Base-by-base conservation (phyloP, 2,329 filamentous ascomycete species). In the Scytalidium sp. region DNA sequence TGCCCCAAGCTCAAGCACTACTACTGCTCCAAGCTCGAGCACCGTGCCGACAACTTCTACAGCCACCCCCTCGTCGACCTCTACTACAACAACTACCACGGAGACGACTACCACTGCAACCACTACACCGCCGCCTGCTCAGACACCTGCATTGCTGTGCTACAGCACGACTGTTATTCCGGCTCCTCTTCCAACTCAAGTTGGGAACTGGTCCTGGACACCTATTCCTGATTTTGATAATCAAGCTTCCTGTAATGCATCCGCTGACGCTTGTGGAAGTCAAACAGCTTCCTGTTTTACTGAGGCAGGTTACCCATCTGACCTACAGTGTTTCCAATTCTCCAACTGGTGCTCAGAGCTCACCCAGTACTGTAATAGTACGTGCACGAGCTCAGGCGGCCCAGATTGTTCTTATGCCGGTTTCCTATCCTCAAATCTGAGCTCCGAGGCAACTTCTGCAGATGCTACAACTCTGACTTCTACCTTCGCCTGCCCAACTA, bases 191-290 rank as follows among this genome's bases (percentile, higher is more conserved):
- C 8, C 32, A 36, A 36, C 32, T 64, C 67, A 73, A 55, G 75
- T 74, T 55, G 79, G 79, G 43, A 73, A 70, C 52, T 82, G 78
- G 77, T 80, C 76, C 60, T 72, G 71, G 32, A 69, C 68, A 42
- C 70, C 75, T 13, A 62, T 81, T 11, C 78, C 77, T 20, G 65
- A 73, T 56, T 82, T 73, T 66, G 61, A 63, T 39, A 68, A 78
- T 59, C 54, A 67, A 49, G 53, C 60, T 40, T 62, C 64, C 42
- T 82, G 79, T 63, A 56, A 55, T 9, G 71, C 74, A 19, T 52
- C 52, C 25, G 70, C 68, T 55, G 70, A 72, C 49, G 71, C 68
- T 48, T 79, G 76, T 60, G 61, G 63, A 21, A 62, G 78, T 49
- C 75, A 79, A 63, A 60, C 75, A 17, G 65, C 71, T 42, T 70